phyloP scores from a whole-genome alignment of 176 grass and related monocot species.

The Tillandsia fasciculata region DNA sequence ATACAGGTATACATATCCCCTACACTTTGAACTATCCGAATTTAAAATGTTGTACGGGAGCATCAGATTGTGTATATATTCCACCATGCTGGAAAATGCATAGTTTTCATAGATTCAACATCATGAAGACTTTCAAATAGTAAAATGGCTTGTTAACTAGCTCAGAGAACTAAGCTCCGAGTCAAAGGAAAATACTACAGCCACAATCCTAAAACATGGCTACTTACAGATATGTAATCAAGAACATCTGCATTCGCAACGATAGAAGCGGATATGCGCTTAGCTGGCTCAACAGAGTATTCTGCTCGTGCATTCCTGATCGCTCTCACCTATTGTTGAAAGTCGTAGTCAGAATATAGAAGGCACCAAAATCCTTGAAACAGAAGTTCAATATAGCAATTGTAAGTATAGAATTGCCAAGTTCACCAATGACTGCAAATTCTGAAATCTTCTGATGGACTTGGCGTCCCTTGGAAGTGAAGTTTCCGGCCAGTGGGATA shows the following conservation, averaged over 20 bases:
- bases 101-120: not conserved
- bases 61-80: too few species aligned
- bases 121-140: not conserved
- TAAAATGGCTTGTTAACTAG: not conserved
- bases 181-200: constrained; percentile 2
- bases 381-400: not conserved
- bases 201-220: constrained; percentile 1
- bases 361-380: not conserved
- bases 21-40: too few species aligned
- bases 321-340: constrained; percentile 50
- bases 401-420: not conserved
- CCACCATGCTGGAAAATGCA: too few species aligned
- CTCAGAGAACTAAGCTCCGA: not conserved
- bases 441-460: constrained; percentile 95
- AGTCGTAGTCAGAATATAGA: not conserved
- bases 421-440: constrained; percentile 88
- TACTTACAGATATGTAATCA: constrained; percentile 71
- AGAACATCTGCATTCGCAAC: constrained; percentile 75
- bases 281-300: constrained; percentile 95
- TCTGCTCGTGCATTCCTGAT: constrained; percentile 94
- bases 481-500: constrained; percentile 60
- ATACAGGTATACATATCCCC: too few species aligned
- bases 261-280: constrained; percentile 85
- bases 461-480: constrained; percentile 63
- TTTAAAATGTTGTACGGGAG: too few species aligned